Conservation (phyloP, 768 basidiomycete species). For the Russula ochroleuca region DNA sequence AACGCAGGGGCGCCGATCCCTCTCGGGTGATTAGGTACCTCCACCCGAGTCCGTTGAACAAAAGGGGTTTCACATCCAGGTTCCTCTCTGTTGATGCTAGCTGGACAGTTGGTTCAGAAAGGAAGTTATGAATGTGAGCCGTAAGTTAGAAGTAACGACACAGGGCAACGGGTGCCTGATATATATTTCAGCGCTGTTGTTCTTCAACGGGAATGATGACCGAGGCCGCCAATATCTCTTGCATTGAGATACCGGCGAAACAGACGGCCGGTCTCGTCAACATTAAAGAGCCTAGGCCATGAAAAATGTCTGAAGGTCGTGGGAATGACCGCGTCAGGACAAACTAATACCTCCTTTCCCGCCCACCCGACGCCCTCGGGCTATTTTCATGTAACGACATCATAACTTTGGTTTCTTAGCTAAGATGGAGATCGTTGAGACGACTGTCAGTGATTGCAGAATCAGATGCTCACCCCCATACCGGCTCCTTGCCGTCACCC, state of each 20-base stretch:
- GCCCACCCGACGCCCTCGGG: neutral
- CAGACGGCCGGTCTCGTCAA: neutral
- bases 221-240: neutral
- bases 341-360: neutral
- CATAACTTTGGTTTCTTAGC: conserved; percentile 23
- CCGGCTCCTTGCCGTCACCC: conserved; percentile 78
- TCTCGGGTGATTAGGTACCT: neutral
- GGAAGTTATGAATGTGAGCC: neutral
- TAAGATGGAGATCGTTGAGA: conserved; percentile 1
- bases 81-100: neutral
- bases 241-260: conserved; percentile 7
- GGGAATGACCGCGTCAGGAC: neutral
- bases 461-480: conserved; percentile 68
- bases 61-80: neutral
- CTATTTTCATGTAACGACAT: neutral
- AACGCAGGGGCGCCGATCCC: conserved; percentile 52
- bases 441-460: neutral
- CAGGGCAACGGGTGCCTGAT: conserved; percentile 3
- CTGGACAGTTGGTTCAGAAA: neutral
- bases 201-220: neutral
- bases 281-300: neutral
- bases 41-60: neutral
- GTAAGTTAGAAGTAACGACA: neutral
- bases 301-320: neutral
- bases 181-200: neutral